Base-by-base conservation (phyloP, 176 grass and related monocot species). In the Oryza nivara region DNA sequence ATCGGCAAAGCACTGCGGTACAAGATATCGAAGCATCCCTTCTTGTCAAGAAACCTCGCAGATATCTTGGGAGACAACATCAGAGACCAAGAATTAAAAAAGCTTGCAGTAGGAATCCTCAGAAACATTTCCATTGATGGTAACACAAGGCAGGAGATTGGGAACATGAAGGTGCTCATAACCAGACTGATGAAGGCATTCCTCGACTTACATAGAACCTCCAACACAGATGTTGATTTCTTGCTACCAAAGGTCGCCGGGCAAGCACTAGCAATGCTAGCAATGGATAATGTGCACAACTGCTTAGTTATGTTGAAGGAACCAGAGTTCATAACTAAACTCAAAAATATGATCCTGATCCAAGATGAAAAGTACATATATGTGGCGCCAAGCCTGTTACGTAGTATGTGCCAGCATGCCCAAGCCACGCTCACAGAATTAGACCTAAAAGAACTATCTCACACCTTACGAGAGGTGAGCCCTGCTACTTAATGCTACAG, bases 241-340 rank as follows among this genome's bases (percentile, higher is more conserved):
- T 30, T 30, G 20, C n/a, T 56, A 44, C 67, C 2, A 36, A 82
- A 72, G n/a, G 49, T 61, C 0, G 20, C 49, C 0, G 68, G 80
- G 8, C 80, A 82, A 82, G 68, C 80, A 20, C 35, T 82, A 3
- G 67, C 68, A 20, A 44, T 82, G n/a, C 14, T 82, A 3, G 16
- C 80, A 72, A 61, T 20, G 17, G 65, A 82, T 2, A 82, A 8
- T 82, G 22, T 4, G n/a, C 7, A 72, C 0, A 82, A 82, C 35
- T 82, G 80, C 22, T 72, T 30, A 8, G 36, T 44, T 20, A 28
- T 82, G 49, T 61, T 82, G n/a, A 43, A 17, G 49, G 68, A 82
- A 72, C 51, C 48, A 72, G 68, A 26, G 0, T 61, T 72, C 4
- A 60, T 61, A 38, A 36, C 32, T 17, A 49, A 69, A 49, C 11